These are phyloP conservation scores for Teunomyces gatunensis DNA, from an alignment of 805 yeast species.

Conservation along the genomic window DNA sequence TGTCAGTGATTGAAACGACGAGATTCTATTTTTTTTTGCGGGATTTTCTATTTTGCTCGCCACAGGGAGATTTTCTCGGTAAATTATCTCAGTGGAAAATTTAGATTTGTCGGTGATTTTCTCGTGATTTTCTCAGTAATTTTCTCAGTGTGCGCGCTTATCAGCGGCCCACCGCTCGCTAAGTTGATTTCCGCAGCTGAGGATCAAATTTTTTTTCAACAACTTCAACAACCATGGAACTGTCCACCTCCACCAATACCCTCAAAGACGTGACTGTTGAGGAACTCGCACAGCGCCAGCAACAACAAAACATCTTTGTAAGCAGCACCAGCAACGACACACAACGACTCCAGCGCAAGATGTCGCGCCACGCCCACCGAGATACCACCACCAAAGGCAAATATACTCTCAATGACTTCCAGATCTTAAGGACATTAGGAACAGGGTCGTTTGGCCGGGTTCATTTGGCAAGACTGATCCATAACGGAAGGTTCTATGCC, in stretches of 20 bases:
- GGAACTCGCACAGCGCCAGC: slow-evolving; percentile 26
- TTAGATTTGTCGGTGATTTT: neutral
- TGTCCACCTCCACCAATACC: slow-evolving; percentile 19
- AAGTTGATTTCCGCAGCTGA: too few species aligned
- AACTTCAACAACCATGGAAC: slow-evolving; percentile 16
- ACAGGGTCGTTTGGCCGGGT: slow-evolving; percentile 64
- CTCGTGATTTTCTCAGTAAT: neutral
- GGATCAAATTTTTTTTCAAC: too few species aligned
- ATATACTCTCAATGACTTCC: slow-evolving; percentile 55
- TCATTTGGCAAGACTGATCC: slow-evolving; percentile 56
- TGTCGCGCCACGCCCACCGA: slow-evolving; percentile 11
- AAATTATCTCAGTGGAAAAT: too few species aligned
- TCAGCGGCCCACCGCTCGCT: neutral
- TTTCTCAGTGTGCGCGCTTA: neutral
- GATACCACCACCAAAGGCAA: slow-evolving; percentile 52
- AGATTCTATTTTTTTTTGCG: too few species aligned
- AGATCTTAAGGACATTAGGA: slow-evolving; percentile 55
- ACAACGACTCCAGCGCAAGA: slow-evolving; percentile 8
- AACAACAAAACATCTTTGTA: slow-evolving; percentile 26
- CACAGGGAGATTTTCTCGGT: too few species aligned
- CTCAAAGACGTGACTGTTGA: slow-evolving; percentile 27
- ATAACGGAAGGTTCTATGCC: slow-evolving; percentile 59
- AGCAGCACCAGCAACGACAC: slow-evolving; percentile 11
- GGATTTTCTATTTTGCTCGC: too few species aligned
- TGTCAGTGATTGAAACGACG: too few species aligned